Evolutionary conservation across 306 rosid species (phyloP).

Genomic region (Malus orientalis): DNA sequence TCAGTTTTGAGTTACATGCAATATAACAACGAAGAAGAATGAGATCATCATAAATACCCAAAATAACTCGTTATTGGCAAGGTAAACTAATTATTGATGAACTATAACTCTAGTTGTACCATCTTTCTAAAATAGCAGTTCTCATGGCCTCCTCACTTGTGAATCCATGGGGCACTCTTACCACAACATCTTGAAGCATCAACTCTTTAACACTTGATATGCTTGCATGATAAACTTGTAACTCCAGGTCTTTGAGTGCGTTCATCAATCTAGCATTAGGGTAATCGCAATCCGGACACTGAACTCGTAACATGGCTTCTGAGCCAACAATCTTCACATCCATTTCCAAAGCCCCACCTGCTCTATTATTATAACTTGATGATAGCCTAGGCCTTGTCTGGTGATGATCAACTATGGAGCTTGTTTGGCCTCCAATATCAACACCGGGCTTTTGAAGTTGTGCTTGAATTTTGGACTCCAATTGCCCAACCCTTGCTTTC

Average conservation of each 20-base stretch:
- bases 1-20: background rate
- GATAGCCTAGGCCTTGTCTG: background rate
- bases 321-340: slow-evolving; percentile 39
- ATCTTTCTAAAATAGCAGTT: slow-evolving; percentile 24
- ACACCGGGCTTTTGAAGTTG: background rate
- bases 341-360: slow-evolving; percentile 1
- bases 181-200: slow-evolving; percentile 49
- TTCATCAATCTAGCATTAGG: slow-evolving; percentile 41
- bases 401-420: background rate
- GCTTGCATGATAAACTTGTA: slow-evolving; percentile 37
- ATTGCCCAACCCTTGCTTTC: slow-evolving; percentile 18
- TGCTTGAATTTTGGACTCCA: slow-evolving; percentile 5
- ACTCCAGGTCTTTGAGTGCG: slow-evolving; percentile 25
- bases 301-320: slow-evolving; percentile 45
- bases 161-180: slow-evolving; percentile 26
- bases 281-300: slow-evolving; percentile 25
- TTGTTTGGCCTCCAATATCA: background rate
- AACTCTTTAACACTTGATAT: slow-evolving; percentile 38
- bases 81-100: background rate
- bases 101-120: background rate
- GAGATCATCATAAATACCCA: background rate
- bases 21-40: background rate
- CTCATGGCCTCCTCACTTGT: slow-evolving; percentile 25
- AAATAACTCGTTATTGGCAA: background rate
- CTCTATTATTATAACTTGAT: background rate